These are phyloP conservation scores for Aegilops tauschii DNA, from an alignment of 176 grass and related monocot species.

Conservation along the genomic window DNA sequence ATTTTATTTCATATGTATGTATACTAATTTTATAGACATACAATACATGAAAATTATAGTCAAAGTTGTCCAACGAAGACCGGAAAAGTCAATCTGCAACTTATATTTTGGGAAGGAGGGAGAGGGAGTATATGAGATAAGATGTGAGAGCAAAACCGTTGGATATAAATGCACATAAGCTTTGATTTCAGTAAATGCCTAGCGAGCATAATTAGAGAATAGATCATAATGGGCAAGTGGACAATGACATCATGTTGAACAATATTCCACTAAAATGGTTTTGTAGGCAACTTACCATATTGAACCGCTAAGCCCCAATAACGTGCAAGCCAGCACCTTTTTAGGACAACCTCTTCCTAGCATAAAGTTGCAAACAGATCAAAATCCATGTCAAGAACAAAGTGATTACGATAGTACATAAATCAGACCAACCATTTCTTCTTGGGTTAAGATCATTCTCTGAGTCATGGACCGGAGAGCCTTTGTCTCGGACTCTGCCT, in stretches of 20 bases:
- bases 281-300: constrained; percentile 65
- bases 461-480: constrained; percentile 85
- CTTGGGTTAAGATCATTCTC: constrained; percentile 92
- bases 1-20: too few relatives aligned
- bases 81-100: too few relatives aligned
- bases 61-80: too few relatives aligned
- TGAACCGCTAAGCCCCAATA: constrained; percentile 98
- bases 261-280: background rate
- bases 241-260: background rate
- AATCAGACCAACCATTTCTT: constrained; percentile 83
- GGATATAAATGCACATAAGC: background rate
- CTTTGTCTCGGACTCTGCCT: constrained; percentile 76
- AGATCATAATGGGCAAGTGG: background rate
- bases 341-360: constrained; percentile 96
- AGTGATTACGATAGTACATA: background rate
- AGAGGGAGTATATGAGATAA: background rate
- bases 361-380: constrained; percentile 36
- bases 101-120: too few relatives aligned
- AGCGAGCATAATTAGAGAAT: background rate
- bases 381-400: constrained; percentile 28
- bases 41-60: too few relatives aligned
- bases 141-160: background rate
- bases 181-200: constrained; percentile 23
- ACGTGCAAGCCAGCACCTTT: constrained; percentile 98
- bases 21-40: too few relatives aligned